A percentile compares a stretch with the other conserved stretches of the same genome.
phyloP scores from a whole-genome alignment of 768 basidiomycete genomes.

The Amanita molliuscula region DNA sequence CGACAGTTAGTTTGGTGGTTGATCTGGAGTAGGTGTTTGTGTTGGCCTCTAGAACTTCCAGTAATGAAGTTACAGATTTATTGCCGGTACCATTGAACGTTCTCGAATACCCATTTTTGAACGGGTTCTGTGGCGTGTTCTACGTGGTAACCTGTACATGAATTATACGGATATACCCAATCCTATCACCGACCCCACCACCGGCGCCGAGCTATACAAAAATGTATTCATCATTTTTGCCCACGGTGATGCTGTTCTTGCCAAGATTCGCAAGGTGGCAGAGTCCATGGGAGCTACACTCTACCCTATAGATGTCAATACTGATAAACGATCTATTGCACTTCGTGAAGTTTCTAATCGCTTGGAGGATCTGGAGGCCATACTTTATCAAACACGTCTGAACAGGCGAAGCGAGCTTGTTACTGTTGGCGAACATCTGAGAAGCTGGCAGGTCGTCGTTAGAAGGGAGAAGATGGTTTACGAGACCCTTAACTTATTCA shows the following conservation, averaged over 20 bases:
- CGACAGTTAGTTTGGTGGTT: slow-evolving; percentile 44
- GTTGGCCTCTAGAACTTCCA: not conserved
- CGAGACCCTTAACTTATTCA: slow-evolving; percentile 91
- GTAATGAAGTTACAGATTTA: slow-evolving; percentile 47
- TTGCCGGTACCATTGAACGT: slow-evolving; percentile 94
- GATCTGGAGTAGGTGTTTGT: slow-evolving; percentile 70
- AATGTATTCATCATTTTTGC: slow-evolving; percentile 99
- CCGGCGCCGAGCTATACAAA: slow-evolving; percentile 81
- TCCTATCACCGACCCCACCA: slow-evolving; percentile 82
- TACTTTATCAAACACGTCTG: slow-evolving; percentile 80
- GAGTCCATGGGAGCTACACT: slow-evolving; percentile 99
- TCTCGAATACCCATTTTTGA: slow-evolving; percentile 88
- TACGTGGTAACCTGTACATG: slow-evolving; percentile 98
- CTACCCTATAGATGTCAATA: slow-evolving; percentile 92
- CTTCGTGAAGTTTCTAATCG: slow-evolving; percentile 82
- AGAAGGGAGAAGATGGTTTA: slow-evolving; percentile 94
- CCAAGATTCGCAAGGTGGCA: slow-evolving; percentile 96
- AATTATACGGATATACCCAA: slow-evolving; percentile 94
- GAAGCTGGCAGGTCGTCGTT: slow-evolving; percentile 91
- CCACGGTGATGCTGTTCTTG: slow-evolving; percentile 83
- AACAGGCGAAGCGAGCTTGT: slow-evolving; percentile 77
- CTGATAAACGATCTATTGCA: slow-evolving; percentile 84
- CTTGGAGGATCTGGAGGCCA: slow-evolving; percentile 84
- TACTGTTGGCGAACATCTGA: slow-evolving; percentile 74
- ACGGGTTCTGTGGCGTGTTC: slow-evolving; percentile 94